Evolutionary conservation across 768 basidiomycete genomes (phyloP).

Genomic region (Xanthoconium stramineum): DNA sequence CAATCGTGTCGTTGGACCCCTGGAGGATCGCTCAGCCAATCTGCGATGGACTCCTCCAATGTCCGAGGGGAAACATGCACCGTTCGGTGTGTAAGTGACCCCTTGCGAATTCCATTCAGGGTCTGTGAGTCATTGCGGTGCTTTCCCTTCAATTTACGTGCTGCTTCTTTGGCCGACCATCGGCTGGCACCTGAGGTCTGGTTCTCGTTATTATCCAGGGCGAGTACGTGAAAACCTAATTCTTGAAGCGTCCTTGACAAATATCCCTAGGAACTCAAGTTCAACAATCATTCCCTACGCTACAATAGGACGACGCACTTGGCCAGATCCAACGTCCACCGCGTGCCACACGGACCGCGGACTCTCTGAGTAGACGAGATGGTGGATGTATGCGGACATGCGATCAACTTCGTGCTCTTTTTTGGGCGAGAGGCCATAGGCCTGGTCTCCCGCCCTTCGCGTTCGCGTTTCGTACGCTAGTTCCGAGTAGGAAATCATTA

Average conservation of each 20-base stretch:
- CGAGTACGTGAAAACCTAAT: slow-evolving; percentile 49
- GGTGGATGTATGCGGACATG: slow-evolving; percentile 55
- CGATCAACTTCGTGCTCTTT: slow-evolving; percentile 68
- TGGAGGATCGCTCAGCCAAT: slow-evolving; percentile 44
- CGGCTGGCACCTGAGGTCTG: slow-evolving; percentile 59
- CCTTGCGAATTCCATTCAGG: slow-evolving; percentile 5
- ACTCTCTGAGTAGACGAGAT: slow-evolving; percentile 30
- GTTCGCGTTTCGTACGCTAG: slow-evolving; percentile 9
- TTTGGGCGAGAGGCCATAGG: slow-evolving; percentile 68
- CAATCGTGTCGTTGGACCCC: background rate
- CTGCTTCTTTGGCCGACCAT: slow-evolving; percentile 34
- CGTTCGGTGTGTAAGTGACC: slow-evolving; percentile 53
- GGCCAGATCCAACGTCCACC: slow-evolving; percentile 75
- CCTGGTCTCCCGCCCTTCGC: slow-evolving; percentile 1
- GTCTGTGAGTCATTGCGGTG: slow-evolving; percentile 1
- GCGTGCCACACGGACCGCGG: slow-evolving; percentile 37
- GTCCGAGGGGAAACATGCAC: slow-evolving; percentile 50
- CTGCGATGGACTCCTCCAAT: slow-evolving; percentile 43
- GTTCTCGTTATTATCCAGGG: slow-evolving; percentile 58
- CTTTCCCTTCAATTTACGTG: slow-evolving; percentile 16
- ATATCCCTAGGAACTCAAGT: slow-evolving; percentile 46
- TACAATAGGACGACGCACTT: slow-evolving; percentile 37
- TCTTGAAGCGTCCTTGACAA: slow-evolving; percentile 49
- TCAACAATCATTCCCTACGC: background rate
- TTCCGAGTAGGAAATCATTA: background rate